Evolutionary conservation across 2,329 filamentous ascomycete genomes (phyloP).

Genomic region (Aschersonia sp.): DNA sequence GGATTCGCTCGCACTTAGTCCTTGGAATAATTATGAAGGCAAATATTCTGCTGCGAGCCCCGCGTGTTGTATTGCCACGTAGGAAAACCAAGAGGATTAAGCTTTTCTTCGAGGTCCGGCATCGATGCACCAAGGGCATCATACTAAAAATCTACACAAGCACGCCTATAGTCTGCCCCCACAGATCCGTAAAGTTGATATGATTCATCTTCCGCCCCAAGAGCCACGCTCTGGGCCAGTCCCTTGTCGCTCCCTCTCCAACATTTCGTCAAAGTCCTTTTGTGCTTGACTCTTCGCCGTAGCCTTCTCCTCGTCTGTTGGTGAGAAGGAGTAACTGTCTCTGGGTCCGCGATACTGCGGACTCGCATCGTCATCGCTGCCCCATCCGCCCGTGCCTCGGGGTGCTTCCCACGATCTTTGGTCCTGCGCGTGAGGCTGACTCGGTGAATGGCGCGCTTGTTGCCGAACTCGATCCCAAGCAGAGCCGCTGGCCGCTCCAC

Average conservation of each 20-base stretch:
- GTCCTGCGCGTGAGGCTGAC: conserved; percentile 8
- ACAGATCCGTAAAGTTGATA: background rate
- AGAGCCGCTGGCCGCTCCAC: conserved; percentile 14
- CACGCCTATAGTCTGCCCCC: background rate
- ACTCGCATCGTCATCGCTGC: conserved; percentile 12
- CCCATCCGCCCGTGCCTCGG: conserved; percentile 6
- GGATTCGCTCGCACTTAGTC: background rate
- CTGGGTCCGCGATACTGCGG: conserved; percentile 6
- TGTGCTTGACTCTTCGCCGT: conserved; percentile 30
- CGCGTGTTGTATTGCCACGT: background rate
- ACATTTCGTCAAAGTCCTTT: conserved; percentile 32
- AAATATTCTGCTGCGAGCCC: background rate
- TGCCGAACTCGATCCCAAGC: conserved; percentile 31
- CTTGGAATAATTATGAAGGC: background rate
- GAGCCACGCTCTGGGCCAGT: conserved; percentile 12
- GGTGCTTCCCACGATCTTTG: conserved; percentile 7
- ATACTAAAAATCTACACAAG: background rate
- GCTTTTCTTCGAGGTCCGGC: background rate
- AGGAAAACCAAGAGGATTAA: background rate
- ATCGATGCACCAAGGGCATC: background rate
- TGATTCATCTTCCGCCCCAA: conserved; percentile 11
- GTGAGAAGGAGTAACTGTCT: conserved; percentile 20
- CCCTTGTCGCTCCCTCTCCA: conserved; percentile 28
- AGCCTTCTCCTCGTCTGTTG: conserved; percentile 20
- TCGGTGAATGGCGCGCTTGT: conserved; percentile 15